phyloP scores from a whole-genome alignment of 2,329 filamentous ascomycete species.

The Fusarium domesticum region DNA sequence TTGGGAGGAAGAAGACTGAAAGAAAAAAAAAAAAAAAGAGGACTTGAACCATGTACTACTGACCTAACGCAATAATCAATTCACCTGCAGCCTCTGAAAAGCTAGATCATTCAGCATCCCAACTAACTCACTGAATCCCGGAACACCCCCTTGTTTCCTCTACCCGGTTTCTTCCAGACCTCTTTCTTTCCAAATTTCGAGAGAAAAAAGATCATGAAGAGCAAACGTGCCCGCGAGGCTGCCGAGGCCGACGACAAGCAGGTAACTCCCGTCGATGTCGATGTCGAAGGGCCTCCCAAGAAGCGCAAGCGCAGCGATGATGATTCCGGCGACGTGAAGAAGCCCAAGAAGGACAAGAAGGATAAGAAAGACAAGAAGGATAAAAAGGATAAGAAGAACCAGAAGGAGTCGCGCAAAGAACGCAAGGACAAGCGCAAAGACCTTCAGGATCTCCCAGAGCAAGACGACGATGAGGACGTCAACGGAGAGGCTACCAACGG shows the following conservation, averaged over 20 bases:
- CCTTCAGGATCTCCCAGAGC: slow-evolving; percentile 37
- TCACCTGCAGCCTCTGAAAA: no score
- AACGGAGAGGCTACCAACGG: slow-evolving; percentile 9
- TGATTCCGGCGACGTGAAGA: slow-evolving; percentile 31
- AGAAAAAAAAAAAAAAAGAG: no score
- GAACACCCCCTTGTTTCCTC: slow-evolving; percentile 1
- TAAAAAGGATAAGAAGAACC: slow-evolving; percentile 35
- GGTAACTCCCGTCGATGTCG: slow-evolving; percentile 16
- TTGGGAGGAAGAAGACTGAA: neutral
- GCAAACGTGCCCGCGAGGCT: slow-evolving; percentile 39
- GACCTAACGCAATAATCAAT: no score
- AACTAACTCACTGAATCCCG: neutral
- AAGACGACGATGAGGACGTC: slow-evolving; percentile 29
- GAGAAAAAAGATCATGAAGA: slow-evolving; percentile 34
- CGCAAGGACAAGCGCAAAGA: slow-evolving; percentile 42
- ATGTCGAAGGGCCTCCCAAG: slow-evolving; percentile 30
- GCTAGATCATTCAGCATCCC: no score
- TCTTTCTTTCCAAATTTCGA: slow-evolving; percentile 1
- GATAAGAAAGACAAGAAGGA: slow-evolving; percentile 36
- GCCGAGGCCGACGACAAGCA: slow-evolving; percentile 30
- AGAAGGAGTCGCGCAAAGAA: slow-evolving; percentile 38
- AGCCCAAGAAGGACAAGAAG: slow-evolving; percentile 38
- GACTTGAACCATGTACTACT: no score
- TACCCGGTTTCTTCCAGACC: slow-evolving; percentile 3
- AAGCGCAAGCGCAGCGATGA: slow-evolving; percentile 38